Conservation (phyloP, 1,284 basidiomycete species). For the Retiboletus flavoniger region DNA sequence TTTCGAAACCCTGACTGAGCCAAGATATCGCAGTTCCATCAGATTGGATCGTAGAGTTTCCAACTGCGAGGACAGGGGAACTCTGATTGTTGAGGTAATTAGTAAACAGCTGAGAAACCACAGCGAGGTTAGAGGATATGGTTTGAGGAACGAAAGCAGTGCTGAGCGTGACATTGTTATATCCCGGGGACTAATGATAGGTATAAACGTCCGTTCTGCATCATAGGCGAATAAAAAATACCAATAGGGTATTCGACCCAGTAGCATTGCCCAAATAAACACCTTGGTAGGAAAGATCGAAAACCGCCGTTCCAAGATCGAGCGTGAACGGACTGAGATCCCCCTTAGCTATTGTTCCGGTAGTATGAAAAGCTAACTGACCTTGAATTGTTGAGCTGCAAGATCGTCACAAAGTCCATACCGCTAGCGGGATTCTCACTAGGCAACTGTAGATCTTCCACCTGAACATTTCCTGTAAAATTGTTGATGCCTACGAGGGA, state of each 20-base stretch:
- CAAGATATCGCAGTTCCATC: slow-evolving; percentile 62
- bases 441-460: slow-evolving; percentile 68
- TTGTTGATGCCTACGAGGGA: neutral
- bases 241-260: slow-evolving; percentile 51
- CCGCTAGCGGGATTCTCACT: slow-evolving; percentile 68
- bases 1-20: slow-evolving; percentile 63
- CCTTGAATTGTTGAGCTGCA: slow-evolving; percentile 64
- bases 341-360: neutral
- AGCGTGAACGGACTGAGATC: slow-evolving; percentile 61
- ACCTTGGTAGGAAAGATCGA: slow-evolving; percentile 61
- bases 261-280: slow-evolving; percentile 63
- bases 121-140: slow-evolving; percentile 47
- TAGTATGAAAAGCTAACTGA: slow-evolving; percentile 17
- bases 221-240: slow-evolving; percentile 25
- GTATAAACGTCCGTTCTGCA: neutral
- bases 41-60: slow-evolving; percentile 53
- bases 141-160: slow-evolving; percentile 62
- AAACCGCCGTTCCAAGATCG: slow-evolving; percentile 65
- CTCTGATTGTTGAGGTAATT: slow-evolving; percentile 68
- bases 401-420: slow-evolving; percentile 62
- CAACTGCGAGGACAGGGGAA: slow-evolving; percentile 59
- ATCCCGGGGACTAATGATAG: slow-evolving; percentile 45
- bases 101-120: slow-evolving; percentile 68
- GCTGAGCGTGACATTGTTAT: slow-evolving; percentile 60
- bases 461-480: slow-evolving; percentile 51